Base-by-base conservation (phyloP, 441 rosid genomes). In the Populus trichocarpa region DNA sequence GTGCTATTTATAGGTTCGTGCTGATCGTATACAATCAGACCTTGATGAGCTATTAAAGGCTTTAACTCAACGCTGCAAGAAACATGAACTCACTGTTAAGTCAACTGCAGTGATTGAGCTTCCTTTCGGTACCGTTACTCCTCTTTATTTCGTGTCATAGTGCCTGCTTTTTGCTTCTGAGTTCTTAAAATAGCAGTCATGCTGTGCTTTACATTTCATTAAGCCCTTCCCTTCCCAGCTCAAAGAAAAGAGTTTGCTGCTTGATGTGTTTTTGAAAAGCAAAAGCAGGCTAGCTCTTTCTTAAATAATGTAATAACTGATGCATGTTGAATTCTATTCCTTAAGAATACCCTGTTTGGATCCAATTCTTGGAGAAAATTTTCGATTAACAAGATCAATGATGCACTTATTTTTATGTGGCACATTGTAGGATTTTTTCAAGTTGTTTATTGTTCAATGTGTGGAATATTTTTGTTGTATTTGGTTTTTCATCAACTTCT, bases 1-100 rank as follows among this genome's bases (percentile, higher is more conserved):
- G 22, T 81, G 78, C 59, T 80, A 80, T 81, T 77, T 80, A 25
- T 81, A 96, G 98, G 99, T 94, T 74, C 97, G 96, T 76, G 98
- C 98, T 81, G 99, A 96, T 84, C 92, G 96, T 73, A 89, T 93
- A 83, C 98, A 96, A 80, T 94, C 98, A 78, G 93, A 96, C 85
- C 88, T 96, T 69, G 98, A 93, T 85, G 99, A 93, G 85, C 86
- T 96, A 78, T 75, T 91, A 87, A 94, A 89, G 88, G 97, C 88
- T 78, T 81, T 96, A 69, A 86, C 86, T 46, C 97, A 93, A 75
- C 92, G 93, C 71, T 89, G 91, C 90, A 91, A 89, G 90, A 96
- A 90, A 87, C 97, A 90, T 78, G 93, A 94, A 85, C 10, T 91
- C 75, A 98, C 91, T 80, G 84, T 94, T 71, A 92, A 93, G 77